Percentiles rank a stretch among this genome's conserved stretches.
These are phyloP conservation scores for Periglandula ipomoeae DNA, from an alignment of 2,329 filamentous ascomycete species.

Conservation along the genomic window DNA sequence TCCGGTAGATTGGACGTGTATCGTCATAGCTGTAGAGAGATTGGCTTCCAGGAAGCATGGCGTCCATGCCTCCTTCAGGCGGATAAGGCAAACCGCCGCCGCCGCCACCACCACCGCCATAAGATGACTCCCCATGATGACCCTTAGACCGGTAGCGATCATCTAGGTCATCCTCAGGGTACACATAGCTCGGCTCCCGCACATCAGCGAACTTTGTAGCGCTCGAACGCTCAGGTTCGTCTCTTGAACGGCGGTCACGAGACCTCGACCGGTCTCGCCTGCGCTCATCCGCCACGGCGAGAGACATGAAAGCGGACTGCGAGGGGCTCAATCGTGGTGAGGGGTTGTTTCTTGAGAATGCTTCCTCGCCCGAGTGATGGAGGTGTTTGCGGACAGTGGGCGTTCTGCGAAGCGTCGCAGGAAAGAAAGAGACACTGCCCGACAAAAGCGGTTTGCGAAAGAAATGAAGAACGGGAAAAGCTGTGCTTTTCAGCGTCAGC, in stretches of 20 bases:
- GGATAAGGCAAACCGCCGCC: conserved; percentile 28
- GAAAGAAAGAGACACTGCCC: background rate
- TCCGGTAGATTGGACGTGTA: conserved; percentile 22
- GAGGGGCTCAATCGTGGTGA: background rate
- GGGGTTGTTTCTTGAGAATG: background rate
- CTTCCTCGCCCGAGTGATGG: background rate
- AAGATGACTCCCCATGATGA: conserved; percentile 23
- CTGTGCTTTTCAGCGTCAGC: too few species aligned
- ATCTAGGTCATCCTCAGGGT: conserved; percentile 33
- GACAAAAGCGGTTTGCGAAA: too few species aligned
- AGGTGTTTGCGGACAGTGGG: background rate
- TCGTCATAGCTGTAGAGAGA: conserved; percentile 32
- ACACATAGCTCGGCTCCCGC: conserved; percentile 32
- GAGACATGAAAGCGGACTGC: conserved; percentile 34
- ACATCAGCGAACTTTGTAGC: conserved; percentile 27
- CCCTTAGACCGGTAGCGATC: conserved; percentile 22
- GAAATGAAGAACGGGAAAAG: too few species aligned
- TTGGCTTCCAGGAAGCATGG: conserved; percentile 28
- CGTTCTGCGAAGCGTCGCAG: background rate
- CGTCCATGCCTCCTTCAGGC: conserved; percentile 26
- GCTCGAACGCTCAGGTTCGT: conserved; percentile 21
- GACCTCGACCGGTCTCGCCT: conserved; percentile 37
- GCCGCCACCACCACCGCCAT: conserved; percentile 13
- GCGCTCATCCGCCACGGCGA: conserved; percentile 35
- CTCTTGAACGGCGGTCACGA: conserved; percentile 25